A percentile compares a stretch with the other conserved stretches of the same genome.
Evolutionary conservation across 495 filamentous ascomycete genomes (phyloP).

Genomic region (Articulospora tetracladia): DNA sequence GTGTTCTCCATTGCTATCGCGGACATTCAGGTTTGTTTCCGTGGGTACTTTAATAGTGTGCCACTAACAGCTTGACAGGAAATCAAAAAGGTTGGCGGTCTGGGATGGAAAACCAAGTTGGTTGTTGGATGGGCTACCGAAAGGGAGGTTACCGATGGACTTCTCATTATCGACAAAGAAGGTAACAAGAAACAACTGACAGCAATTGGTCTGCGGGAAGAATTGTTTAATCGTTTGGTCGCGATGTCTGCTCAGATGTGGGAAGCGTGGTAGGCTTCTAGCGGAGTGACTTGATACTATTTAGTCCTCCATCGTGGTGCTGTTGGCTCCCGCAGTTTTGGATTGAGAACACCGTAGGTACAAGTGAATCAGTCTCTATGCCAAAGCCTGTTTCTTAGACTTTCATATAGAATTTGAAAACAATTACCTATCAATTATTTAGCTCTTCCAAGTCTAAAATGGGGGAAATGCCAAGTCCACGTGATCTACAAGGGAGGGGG

Average conservation of each 20-base stretch:
- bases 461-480: no score
- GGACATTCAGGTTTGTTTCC: constrained; percentile 30
- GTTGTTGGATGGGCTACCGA: constrained; percentile 79
- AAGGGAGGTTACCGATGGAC: constrained; percentile 72
- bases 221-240: constrained; percentile 81
- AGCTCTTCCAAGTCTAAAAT: no score
- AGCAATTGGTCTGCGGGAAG: constrained; percentile 69
- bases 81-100: constrained; percentile 76
- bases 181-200: constrained; percentile 60
- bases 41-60: not conserved
- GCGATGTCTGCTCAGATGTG: constrained; percentile 85
- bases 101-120: constrained; percentile 87
- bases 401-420: no score
- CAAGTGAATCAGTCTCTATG: no score
- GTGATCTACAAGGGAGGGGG: no score
- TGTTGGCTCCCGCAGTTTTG: no score
- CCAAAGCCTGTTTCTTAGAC: no score
- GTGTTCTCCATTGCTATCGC: constrained; percentile 49
- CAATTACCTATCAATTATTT: no score
- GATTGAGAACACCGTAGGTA: no score
- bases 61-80: constrained; percentile 33
- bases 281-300: no score
- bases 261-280: constrained; percentile 71
- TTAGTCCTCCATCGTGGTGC: no score
- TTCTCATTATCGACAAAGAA: constrained; percentile 59